Conservation (phyloP, 179 eudicot genomes). For the Vitellaria paradoxa region DNA sequence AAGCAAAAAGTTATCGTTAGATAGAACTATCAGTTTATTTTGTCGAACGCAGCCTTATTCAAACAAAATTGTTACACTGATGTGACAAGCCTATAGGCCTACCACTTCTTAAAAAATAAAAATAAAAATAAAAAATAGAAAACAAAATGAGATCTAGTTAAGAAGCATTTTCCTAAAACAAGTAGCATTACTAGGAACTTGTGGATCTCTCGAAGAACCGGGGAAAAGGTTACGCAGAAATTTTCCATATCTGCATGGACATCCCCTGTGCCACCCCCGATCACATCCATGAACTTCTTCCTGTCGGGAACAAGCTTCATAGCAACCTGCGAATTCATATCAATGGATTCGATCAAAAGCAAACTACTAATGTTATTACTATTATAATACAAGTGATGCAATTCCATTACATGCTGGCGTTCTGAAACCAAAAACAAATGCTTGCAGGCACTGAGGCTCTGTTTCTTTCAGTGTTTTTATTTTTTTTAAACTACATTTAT, state of each 20-base stretch:
- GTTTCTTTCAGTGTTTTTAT: too few relatives aligned
- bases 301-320: constrained; percentile 88
- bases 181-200: constrained; percentile 63
- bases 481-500: too few relatives aligned
- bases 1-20: too few relatives aligned
- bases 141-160: background rate
- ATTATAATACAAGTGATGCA: too few relatives aligned
- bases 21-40: too few relatives aligned
- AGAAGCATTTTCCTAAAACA: background rate
- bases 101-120: too few relatives aligned
- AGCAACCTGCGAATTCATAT: constrained; percentile 56
- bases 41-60: too few relatives aligned
- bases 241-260: constrained; percentile 58
- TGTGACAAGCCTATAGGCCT: too few relatives aligned
- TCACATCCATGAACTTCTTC: constrained; percentile 77
- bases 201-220: constrained; percentile 66
- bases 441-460: too few relatives aligned
- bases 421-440: too few relatives aligned
- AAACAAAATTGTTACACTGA: too few relatives aligned
- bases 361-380: background rate
- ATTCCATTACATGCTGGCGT: too few relatives aligned
- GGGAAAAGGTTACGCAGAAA: constrained; percentile 60
- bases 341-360: constrained; percentile 1
- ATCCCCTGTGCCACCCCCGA: constrained; percentile 55
- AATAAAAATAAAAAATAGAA: background rate